Conservation (phyloP, 1,139 yeast genomes). For the Geotrichum aggregatum region DNA sequence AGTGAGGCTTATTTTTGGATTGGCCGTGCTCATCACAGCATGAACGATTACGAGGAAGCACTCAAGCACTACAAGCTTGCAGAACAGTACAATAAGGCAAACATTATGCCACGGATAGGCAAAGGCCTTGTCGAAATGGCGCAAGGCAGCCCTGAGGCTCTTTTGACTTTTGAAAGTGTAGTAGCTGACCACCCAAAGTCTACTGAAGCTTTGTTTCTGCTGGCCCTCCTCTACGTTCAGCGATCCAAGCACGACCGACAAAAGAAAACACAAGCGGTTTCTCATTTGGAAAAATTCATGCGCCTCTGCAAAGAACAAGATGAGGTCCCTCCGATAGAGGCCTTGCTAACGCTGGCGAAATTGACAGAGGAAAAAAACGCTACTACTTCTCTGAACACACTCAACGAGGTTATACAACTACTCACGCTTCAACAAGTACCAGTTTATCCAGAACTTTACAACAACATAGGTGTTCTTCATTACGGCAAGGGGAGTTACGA, state of each 20-base stretch:
- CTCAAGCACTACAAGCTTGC: constrained; percentile 59
- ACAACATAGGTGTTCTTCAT: constrained; percentile 82
- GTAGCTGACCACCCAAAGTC: constrained; percentile 64
- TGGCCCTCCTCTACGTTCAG: constrained; percentile 69
- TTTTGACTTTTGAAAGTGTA: constrained; percentile 74
- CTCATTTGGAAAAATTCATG: constrained; percentile 68
- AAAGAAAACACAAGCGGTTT: constrained; percentile 45
- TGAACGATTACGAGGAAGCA: constrained; percentile 60
- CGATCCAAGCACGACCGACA: constrained; percentile 27
- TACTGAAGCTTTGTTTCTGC: constrained; percentile 68
- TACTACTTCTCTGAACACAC: constrained; percentile 50
- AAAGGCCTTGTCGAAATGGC: constrained; percentile 80
- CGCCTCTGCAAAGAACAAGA: constrained; percentile 53
- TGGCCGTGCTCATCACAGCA: constrained; percentile 67
- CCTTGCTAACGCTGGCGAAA: constrained; percentile 62
- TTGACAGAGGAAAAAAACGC: constrained; percentile 58
- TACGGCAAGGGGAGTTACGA: constrained; percentile 60
- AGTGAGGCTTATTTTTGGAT: constrained; percentile 87
- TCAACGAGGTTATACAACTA: constrained; percentile 54
- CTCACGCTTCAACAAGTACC: constrained; percentile 44
- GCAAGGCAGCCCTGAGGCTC: constrained; percentile 75
- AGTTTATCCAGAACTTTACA: constrained; percentile 65
- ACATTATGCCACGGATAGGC: constrained; percentile 70
- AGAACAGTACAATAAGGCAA: constrained; percentile 46
- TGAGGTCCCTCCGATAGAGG: constrained; percentile 66